Evolutionary conservation across 1,284 basidiomycete genomes (phyloP).

Genomic region (Ceratobasidium theobromae): DNA sequence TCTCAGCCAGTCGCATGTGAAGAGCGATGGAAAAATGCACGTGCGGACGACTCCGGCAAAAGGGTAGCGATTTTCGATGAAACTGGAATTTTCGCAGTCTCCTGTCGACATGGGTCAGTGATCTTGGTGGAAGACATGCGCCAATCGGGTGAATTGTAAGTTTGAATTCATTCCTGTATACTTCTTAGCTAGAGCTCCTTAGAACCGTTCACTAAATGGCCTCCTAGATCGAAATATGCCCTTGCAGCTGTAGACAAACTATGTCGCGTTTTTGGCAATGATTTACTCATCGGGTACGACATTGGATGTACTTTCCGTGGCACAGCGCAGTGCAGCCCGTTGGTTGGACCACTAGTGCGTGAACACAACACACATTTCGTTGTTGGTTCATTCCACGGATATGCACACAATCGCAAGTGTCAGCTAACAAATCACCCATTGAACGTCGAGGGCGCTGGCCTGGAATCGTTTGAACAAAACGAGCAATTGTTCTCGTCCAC

Average conservation of each 20-base stretch:
- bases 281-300: conserved; percentile 29
- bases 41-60: conserved; percentile 35
- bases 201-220: neutral
- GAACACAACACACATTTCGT: neutral
- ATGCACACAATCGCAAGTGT: conserved; percentile 30
- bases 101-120: conserved; percentile 41
- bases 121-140: conserved; percentile 41
- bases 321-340: conserved; percentile 23
- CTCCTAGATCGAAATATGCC: conserved; percentile 22
- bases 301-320: conserved; percentile 34
- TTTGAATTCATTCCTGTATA: neutral
- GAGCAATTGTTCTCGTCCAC: conserved; percentile 22
- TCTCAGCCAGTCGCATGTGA: conserved; percentile 35
- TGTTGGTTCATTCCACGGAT: conserved; percentile 26
- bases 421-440: conserved; percentile 13
- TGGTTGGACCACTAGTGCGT: neutral
- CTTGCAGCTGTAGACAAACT: conserved; percentile 14
- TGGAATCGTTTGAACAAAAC: conserved; percentile 25
- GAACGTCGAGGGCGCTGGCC: neutral
- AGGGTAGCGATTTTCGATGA: conserved; percentile 41
- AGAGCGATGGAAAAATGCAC: conserved; percentile 40
- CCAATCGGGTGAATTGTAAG: conserved; percentile 41
- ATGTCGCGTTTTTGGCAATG: conserved; percentile 6
- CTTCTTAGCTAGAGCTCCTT: neutral
- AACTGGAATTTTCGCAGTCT: conserved; percentile 40